These are phyloP conservation scores for Psidium friedrichsthalianum DNA, from an alignment of 345 rosid species.

Conservation along the genomic window DNA sequence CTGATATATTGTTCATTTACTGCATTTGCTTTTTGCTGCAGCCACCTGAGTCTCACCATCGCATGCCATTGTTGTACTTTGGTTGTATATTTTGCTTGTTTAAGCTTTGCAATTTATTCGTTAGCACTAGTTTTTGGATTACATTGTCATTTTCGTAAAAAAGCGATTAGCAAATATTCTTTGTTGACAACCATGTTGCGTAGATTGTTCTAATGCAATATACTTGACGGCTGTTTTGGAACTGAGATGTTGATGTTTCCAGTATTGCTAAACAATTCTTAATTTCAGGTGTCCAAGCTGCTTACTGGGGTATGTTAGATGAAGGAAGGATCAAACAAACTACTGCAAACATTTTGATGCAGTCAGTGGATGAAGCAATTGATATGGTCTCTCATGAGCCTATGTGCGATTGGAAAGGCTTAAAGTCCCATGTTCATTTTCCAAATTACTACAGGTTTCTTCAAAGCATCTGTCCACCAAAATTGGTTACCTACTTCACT, in stretches of 20 bases:
- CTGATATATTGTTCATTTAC: too few relatives aligned
- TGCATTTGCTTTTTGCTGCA: not conserved
- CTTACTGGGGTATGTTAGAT: conserved; percentile 94
- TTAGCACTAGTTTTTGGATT: not conserved
- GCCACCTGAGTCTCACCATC: not conserved
- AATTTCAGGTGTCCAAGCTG: conserved; percentile 78
- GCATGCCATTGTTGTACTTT: not conserved
- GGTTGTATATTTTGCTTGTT: not conserved
- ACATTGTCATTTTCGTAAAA: not conserved
- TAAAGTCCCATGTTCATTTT: conserved; percentile 52
- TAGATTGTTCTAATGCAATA: not conserved
- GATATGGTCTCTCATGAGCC: conserved; percentile 49
- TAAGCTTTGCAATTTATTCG: not conserved
- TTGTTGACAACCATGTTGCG: not conserved
- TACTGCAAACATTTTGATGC: conserved; percentile 79
- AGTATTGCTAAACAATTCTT: not conserved
- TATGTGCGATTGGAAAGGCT: conserved; percentile 84
- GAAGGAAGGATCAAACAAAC: conserved; percentile 79
- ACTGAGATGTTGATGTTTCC: not conserved
- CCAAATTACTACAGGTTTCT: conserved; percentile 71
- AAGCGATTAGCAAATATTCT: not conserved
- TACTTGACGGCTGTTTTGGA: not conserved
- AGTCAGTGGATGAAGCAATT: conserved; percentile 88
- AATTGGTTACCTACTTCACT: conserved; percentile 68
- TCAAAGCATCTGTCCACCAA: conserved; percentile 50